Percentiles rank a stretch among this genome's conserved stretches.
Evolutionary conservation across 2,329 filamentous ascomycete species (phyloP).

Genomic region (Xylaria polymorpha): DNA sequence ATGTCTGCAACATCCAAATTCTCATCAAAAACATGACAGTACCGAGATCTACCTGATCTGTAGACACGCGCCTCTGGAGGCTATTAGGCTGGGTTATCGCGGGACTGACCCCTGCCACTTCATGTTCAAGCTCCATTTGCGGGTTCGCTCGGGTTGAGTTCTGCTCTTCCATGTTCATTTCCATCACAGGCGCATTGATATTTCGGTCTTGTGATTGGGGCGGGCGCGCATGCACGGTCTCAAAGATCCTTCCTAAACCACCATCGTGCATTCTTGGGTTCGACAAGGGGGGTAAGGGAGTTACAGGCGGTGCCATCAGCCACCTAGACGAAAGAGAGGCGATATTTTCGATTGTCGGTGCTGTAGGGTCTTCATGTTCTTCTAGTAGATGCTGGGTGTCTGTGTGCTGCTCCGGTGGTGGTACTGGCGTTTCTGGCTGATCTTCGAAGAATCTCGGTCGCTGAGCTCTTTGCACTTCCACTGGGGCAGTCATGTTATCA

Average conservation of each 20-base stretch:
- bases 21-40: slow-evolving; percentile 37
- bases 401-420: not conserved
- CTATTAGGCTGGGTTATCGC: not conserved
- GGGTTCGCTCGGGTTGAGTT: not conserved
- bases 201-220: not conserved
- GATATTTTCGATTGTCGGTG: slow-evolving; percentile 35
- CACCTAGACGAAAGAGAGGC: slow-evolving; percentile 32
- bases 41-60: slow-evolving; percentile 32
- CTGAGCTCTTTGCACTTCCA: slow-evolving; percentile 31
- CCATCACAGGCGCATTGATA: not conserved
- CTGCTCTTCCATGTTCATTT: slow-evolving; percentile 9
- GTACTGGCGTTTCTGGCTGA: slow-evolving; percentile 5
- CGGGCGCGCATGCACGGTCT: not conserved
- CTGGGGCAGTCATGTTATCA: slow-evolving; percentile 40
- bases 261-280: not conserved
- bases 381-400: slow-evolving; percentile 15
- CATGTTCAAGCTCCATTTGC: slow-evolving; percentile 11
- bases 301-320: slow-evolving; percentile 33
- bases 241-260: not conserved
- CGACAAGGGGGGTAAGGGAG: slow-evolving; percentile 11
- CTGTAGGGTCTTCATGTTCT: slow-evolving; percentile 27
- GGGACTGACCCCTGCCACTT: not conserved
- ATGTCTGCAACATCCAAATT: slow-evolving; percentile 38
- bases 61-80: slow-evolving; percentile 8
- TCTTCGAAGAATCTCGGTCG: slow-evolving; percentile 32